Evolutionary conservation across 495 filamentous ascomycete genomes (phyloP).

Genomic region (Saxispiralis lemnorum): DNA sequence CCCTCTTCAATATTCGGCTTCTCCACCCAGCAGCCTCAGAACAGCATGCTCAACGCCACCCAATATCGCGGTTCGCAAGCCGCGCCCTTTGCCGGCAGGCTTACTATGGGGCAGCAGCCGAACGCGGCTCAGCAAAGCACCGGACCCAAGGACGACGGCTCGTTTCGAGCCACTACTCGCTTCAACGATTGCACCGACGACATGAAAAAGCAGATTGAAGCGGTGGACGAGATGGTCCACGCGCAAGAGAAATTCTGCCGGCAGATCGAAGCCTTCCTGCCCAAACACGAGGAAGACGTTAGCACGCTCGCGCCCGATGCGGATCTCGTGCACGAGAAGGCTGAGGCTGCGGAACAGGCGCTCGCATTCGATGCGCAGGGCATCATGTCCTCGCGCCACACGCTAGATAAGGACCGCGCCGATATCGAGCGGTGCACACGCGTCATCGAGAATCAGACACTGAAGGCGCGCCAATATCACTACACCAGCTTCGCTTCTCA

Average conservation of each 20-base stretch:
- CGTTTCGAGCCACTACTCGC: slow-evolving; percentile 68
- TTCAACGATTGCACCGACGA: slow-evolving; percentile 75
- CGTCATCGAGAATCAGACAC: slow-evolving; percentile 34
- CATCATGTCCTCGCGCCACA: slow-evolving; percentile 44
- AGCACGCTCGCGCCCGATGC: slow-evolving; percentile 55
- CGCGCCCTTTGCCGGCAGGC: slow-evolving; percentile 3
- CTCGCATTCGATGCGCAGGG: slow-evolving; percentile 55
- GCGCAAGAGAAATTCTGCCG: slow-evolving; percentile 43
- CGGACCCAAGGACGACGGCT: slow-evolving; percentile 57
- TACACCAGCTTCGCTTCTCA: not conserved
- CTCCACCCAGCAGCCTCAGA: not conserved
- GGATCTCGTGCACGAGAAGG: slow-evolving; percentile 50
- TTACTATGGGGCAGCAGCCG: slow-evolving; percentile 9
- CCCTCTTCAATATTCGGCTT: slow-evolving; percentile 21
- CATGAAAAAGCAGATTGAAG: slow-evolving; percentile 57
- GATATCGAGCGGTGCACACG: slow-evolving; percentile 59
- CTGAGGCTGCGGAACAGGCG: slow-evolving; percentile 54
- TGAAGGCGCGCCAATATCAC: slow-evolving; percentile 41
- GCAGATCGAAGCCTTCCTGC: slow-evolving; percentile 42
- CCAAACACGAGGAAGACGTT: slow-evolving; percentile 46
- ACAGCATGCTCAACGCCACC: slow-evolving; percentile 18
- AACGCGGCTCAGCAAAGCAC: slow-evolving; percentile 32
- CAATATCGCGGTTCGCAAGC: slow-evolving; percentile 19
- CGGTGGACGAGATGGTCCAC: slow-evolving; percentile 55
- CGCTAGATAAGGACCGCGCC: slow-evolving; percentile 48